These are phyloP conservation scores for Pelargonium myrrhifolium DNA, from an alignment of 441 rosid species.

Conservation along the genomic window DNA sequence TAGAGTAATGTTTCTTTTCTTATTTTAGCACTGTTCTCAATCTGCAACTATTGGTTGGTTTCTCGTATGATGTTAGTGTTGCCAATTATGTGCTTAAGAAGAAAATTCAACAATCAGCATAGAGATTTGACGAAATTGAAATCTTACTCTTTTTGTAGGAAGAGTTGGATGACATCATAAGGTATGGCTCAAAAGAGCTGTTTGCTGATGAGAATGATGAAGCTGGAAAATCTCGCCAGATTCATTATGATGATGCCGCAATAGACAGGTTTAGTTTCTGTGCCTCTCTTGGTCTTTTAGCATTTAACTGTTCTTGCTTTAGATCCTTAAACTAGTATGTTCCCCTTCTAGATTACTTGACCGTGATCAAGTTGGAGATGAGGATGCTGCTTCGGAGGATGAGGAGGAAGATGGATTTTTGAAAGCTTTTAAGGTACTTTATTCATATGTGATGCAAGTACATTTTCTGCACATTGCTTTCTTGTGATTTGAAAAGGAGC, in stretches of 20 bases:
- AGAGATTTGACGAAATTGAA: slow-evolving; percentile 12
- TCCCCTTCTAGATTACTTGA: slow-evolving; percentile 61
- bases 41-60: not conserved
- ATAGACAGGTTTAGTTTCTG: slow-evolving; percentile 55
- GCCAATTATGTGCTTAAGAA: not conserved
- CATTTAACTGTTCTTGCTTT: not conserved
- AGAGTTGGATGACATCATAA: slow-evolving; percentile 95
- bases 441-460: not conserved
- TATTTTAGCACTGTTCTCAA: not conserved
- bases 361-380: slow-evolving; percentile 68
- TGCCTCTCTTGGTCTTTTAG: slow-evolving; percentile 7
- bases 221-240: slow-evolving; percentile 90
- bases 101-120: not conserved
- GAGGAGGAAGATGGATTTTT: slow-evolving; percentile 90
- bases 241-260: slow-evolving; percentile 94
- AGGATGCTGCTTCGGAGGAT: slow-evolving; percentile 75
- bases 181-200: slow-evolving; percentile 96
- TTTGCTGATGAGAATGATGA: slow-evolving; percentile 96
- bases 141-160: slow-evolving; percentile 46
- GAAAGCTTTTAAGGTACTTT: slow-evolving; percentile 84
- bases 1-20: not conserved
- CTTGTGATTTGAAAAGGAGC: slow-evolving; percentile 3
- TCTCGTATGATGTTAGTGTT: not conserved
- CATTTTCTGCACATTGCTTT: slow-evolving; percentile 7
- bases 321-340: slow-evolving; percentile 8